These are phyloP conservation scores for Monosporozyma siamensis DNA, from an alignment of 805 yeast genomes.

Conservation along the genomic window DNA sequence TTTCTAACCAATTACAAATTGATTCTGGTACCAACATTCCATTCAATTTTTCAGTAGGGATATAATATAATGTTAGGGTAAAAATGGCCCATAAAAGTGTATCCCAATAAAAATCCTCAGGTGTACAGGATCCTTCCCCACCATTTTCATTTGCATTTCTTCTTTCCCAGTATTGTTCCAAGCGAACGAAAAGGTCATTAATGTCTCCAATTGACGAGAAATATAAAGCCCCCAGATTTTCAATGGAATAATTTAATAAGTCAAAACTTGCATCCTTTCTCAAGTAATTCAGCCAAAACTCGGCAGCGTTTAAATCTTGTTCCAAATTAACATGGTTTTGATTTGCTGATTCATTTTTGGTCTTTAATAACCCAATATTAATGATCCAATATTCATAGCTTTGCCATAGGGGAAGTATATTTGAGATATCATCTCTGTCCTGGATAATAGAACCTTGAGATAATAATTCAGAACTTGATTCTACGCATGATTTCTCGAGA, in stretches of 20 bases:
- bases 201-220: conserved; percentile 28
- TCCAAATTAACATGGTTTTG: conserved; percentile 4
- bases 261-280: conserved; percentile 16
- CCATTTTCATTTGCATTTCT: conserved; percentile 6
- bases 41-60: conserved; percentile 14
- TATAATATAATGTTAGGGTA: conserved; percentile 22
- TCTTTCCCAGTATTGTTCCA: conserved; percentile 20
- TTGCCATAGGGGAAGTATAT: conserved; percentile 20
- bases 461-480: background rate
- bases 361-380: conserved; percentile 20
- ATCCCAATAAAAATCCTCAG: conserved; percentile 17
- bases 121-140: conserved; percentile 5
- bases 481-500: conserved; percentile 18
- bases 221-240: conserved; percentile 26
- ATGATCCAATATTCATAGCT: conserved; percentile 24
- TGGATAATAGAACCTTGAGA: background rate
- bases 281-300: conserved; percentile 12
- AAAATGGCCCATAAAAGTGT: conserved; percentile 26
- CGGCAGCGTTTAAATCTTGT: conserved; percentile 7
- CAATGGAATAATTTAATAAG: conserved; percentile 24
- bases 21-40: conserved; percentile 8
- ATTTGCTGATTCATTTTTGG: conserved; percentile 6
- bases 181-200: conserved; percentile 19
- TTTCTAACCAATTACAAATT: conserved; percentile 5
- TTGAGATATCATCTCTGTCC: conserved; percentile 9